A percentile compares a stretch with the other conserved stretches of the same genome.
Conservation (phyloP, 257 asterid genomes). For the Fraxinus quadrangulata region DNA sequence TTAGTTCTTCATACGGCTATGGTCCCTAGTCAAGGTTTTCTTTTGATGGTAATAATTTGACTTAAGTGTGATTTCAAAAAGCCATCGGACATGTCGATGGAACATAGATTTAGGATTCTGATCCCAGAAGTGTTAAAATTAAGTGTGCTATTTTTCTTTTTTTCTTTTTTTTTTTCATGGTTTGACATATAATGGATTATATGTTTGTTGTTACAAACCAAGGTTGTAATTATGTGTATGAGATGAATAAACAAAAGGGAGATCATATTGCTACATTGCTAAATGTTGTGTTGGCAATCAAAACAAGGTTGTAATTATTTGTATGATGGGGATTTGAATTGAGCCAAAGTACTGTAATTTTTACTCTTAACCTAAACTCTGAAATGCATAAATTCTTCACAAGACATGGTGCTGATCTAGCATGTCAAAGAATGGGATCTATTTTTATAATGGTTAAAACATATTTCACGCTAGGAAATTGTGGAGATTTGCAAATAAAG, state of each 20-base stretch:
- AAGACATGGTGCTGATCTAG: no score
- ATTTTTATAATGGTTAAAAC: no score
- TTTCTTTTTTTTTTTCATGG: constrained; percentile 6
- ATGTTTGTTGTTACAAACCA: constrained; percentile 9
- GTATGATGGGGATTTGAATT: background rate
- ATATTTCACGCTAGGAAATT: no score
- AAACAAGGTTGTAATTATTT: background rate
- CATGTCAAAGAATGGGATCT: no score
- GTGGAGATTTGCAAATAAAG: no score
- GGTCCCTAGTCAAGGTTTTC: constrained; percentile 30
- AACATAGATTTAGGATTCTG: constrained; percentile 4
- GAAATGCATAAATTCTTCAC: no score
- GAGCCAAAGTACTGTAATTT: background rate
- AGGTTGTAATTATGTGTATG: constrained; percentile 24
- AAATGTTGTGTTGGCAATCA: background rate
- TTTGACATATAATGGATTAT: constrained; percentile 16
- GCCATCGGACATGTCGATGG: background rate
- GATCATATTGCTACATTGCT: background rate
- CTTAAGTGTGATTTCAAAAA: background rate
- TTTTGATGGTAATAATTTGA: background rate
- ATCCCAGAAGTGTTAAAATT: constrained; percentile 26
- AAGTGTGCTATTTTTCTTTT: constrained; percentile 20
- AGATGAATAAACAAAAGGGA: background rate
- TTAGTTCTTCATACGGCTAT: constrained; percentile 29
- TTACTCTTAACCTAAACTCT: background rate